phyloP scores from a whole-genome alignment of 306 rosid species.

The Astragalus membranaceus region DNA sequence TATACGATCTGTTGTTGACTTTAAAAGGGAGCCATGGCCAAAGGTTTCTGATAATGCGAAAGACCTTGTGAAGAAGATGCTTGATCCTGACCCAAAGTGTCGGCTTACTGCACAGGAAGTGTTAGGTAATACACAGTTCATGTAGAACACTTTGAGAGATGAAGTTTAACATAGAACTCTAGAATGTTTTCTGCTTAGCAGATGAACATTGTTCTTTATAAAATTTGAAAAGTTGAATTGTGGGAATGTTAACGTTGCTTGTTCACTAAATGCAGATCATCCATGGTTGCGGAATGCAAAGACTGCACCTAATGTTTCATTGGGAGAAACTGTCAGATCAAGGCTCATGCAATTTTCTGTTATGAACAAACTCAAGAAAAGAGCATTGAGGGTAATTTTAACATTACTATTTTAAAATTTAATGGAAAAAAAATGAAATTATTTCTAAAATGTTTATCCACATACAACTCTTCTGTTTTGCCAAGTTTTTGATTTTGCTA shows the following conservation, averaged over 20 bases:
- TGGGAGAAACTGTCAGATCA: constrained; percentile 87
- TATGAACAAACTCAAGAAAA: constrained; percentile 97
- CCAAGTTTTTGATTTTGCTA: not conserved
- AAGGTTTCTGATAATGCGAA: constrained; percentile 89
- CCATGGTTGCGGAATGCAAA: constrained; percentile 87
- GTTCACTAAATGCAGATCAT: constrained; percentile 60
- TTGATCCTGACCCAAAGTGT: constrained; percentile 68
- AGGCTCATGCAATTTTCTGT: constrained; percentile 90
- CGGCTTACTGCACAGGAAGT: constrained; percentile 84
- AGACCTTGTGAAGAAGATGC: constrained; percentile 95
- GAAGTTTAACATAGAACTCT: not conserved
- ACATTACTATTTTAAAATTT: constrained; percentile 1
- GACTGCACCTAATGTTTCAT: constrained; percentile 81
- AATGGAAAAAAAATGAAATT: not conserved
- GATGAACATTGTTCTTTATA: not conserved
- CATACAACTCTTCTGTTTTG: not conserved
- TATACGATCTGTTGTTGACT: constrained; percentile 80
- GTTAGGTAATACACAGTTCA: constrained; percentile 47
- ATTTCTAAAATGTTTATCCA: constrained; percentile 3
- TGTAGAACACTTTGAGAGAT: not conserved
- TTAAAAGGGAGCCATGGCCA: constrained; percentile 94
- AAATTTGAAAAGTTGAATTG: not conserved
- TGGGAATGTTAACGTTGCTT: constrained; percentile 5
- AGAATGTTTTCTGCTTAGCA: not conserved
- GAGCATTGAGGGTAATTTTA: constrained; percentile 77